These are phyloP conservation scores for Clonostachys rosea DNA, from an alignment of 2,329 filamentous ascomycete genomes.

Conservation along the genomic window DNA sequence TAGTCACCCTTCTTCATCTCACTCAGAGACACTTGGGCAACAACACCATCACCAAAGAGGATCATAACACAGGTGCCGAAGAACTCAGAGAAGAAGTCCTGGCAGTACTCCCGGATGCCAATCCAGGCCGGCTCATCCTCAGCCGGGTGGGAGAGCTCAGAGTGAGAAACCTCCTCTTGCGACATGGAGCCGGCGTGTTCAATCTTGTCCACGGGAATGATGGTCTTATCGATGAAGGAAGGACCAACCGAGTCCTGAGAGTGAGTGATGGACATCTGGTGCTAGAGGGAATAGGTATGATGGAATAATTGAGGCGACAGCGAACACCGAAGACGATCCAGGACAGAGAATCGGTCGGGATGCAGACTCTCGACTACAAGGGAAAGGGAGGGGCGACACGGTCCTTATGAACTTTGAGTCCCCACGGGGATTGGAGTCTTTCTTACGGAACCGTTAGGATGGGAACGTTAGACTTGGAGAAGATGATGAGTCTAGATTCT, in stretches of 20 bases:
- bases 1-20: conserved; percentile 38
- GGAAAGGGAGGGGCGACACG: not conserved
- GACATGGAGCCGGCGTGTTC: conserved; percentile 18
- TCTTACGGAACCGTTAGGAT: no score
- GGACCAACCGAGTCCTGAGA: conserved; percentile 24
- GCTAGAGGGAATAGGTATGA: not conserved
- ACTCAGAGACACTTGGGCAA: conserved; percentile 64
- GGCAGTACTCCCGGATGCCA: conserved; percentile 40
- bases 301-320: not conserved
- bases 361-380: not conserved
- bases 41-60: conserved; percentile 66
- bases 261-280: conserved; percentile 14
- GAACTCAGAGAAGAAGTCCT: conserved; percentile 63
- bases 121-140: conserved; percentile 38
- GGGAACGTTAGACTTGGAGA: no score
- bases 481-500: no score
- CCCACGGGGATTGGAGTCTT: not conserved
- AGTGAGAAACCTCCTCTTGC: conserved; percentile 3
- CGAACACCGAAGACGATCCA: not conserved
- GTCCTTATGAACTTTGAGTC: not conserved
- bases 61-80: conserved; percentile 64
- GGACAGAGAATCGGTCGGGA: not conserved
- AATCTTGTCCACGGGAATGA: conserved; percentile 17
- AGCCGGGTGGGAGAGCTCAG: conserved; percentile 2
- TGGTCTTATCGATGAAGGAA: conserved; percentile 21